Evolutionary conservation across 2,329 filamentous ascomycete species (phyloP).

Genomic region (Sordariomycetes sp.): DNA sequence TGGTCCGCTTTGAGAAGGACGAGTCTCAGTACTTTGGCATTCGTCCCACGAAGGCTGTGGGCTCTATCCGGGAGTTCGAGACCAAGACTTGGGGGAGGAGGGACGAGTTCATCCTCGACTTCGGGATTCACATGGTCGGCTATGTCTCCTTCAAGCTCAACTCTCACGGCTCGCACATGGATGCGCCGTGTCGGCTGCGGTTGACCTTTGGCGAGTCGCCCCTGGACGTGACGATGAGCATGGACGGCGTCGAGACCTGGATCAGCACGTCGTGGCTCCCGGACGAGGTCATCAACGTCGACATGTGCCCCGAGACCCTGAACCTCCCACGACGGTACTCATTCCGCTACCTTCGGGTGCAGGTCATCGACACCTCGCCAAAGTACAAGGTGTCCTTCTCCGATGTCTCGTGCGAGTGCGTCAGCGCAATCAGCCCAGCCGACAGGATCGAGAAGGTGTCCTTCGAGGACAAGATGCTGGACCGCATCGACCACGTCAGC

Average conservation of each 20-base stretch:
- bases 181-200: slow-evolving; percentile 22
- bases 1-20: slow-evolving; percentile 13
- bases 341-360: slow-evolving; percentile 22
- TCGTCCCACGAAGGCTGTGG: slow-evolving; percentile 2
- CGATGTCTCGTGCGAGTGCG: slow-evolving; percentile 15
- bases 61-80: slow-evolving; percentile 1
- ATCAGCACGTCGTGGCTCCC: slow-evolving; percentile 27
- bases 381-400: slow-evolving; percentile 21
- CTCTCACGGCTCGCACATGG: slow-evolving; percentile 18
- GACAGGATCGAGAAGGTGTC: slow-evolving; percentile 8
- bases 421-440: slow-evolving; percentile 15
- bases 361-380: slow-evolving; percentile 22
- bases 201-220: slow-evolving; percentile 26
- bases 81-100: slow-evolving; percentile 12
- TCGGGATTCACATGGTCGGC: slow-evolving; percentile 21
- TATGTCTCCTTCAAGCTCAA: slow-evolving; percentile 17
- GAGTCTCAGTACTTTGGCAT: slow-evolving; percentile 12
- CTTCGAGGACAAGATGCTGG: slow-evolving; percentile 12
- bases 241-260: slow-evolving; percentile 23
- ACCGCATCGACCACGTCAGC: slow-evolving; percentile 17
- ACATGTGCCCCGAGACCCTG: slow-evolving; percentile 18
- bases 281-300: slow-evolving; percentile 23
- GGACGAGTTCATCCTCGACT: slow-evolving; percentile 20
- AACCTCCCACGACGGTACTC: slow-evolving; percentile 19
- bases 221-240: slow-evolving; percentile 21